A percentile compares a stretch with the other conserved stretches of the same genome.
Evolutionary conservation across 2,329 filamentous ascomycete species (phyloP).

Genomic region (Aureobasidium sp.): DNA sequence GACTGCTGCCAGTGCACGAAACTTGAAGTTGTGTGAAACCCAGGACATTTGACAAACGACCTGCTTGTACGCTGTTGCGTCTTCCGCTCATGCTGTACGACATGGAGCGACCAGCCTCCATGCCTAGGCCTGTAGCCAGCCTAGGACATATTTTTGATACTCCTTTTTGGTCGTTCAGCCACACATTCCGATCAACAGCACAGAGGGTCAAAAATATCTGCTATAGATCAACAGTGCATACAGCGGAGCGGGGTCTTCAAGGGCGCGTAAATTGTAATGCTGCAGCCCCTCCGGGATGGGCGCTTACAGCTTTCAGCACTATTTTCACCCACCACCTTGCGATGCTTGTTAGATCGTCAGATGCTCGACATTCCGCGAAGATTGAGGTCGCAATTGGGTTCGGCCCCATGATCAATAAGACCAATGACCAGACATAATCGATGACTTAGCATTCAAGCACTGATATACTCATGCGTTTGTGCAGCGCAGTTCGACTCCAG

Average conservation of each 20-base stretch:
- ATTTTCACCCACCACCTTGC: neutral
- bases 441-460: too few relatives aligned
- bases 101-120: neutral
- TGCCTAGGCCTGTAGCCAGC: neutral
- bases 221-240: neutral
- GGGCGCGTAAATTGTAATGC: slow-evolving; percentile 3
- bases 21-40: neutral
- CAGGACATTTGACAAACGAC: neutral
- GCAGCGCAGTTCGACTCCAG: too few relatives aligned
- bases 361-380: neutral
- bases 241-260: neutral
- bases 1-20: neutral
- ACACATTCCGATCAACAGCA: neutral
- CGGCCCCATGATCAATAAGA: neutral
- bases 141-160: neutral
- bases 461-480: too few relatives aligned
- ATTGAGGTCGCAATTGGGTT: neutral
- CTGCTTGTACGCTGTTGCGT: neutral
- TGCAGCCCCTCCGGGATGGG: slow-evolving; percentile 5
- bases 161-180: neutral
- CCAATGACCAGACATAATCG: too few relatives aligned
- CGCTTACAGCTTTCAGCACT: neutral
- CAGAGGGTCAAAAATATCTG: neutral
- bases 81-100: neutral
- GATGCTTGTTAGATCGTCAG: neutral